Conservation (phyloP, 2,329 filamentous ascomycete genomes). For the Hypoxylon rubiginosum region DNA sequence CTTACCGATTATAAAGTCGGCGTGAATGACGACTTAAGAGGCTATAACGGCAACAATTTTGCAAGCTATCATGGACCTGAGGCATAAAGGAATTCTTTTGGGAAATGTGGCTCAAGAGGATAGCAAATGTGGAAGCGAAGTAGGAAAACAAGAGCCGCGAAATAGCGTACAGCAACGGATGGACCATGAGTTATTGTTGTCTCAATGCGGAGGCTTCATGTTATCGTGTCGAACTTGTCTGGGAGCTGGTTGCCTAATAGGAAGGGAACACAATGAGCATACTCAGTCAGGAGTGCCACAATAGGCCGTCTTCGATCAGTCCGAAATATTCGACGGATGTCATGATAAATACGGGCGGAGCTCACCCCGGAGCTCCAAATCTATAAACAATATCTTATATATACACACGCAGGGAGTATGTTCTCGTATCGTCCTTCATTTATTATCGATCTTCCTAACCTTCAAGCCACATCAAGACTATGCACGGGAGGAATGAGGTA, state of each 20-base stretch:
- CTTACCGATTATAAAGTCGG: not conserved
- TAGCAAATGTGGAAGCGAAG: too few species aligned
- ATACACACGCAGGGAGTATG: slow-evolving; percentile 1
- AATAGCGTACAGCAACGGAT: not conserved
- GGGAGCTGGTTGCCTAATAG: not conserved
- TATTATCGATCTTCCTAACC: not conserved
- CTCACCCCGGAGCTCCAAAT: slow-evolving; percentile 3
- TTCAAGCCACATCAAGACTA: not conserved
- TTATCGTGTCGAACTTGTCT: not conserved
- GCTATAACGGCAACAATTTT: not conserved
- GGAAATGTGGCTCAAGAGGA: too few species aligned
- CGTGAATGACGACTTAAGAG: not conserved
- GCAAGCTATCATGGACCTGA: not conserved
- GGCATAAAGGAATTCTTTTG: not conserved
- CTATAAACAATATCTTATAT: slow-evolving; percentile 8
- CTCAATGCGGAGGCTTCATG: not conserved
- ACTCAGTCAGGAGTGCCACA: not conserved
- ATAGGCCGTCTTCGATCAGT: not conserved
- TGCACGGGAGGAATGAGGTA: not conserved
- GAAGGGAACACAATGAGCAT: not conserved
- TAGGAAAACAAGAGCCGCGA: not conserved
- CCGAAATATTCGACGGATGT: not conserved
- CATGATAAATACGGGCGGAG: slow-evolving; percentile 1
- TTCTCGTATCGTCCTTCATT: not conserved
- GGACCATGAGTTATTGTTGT: not conserved